Percentiles rank a stretch among this genome's conserved stretches.
Conservation (phyloP, 345 rosid species). For the Moringa oleifera region DNA sequence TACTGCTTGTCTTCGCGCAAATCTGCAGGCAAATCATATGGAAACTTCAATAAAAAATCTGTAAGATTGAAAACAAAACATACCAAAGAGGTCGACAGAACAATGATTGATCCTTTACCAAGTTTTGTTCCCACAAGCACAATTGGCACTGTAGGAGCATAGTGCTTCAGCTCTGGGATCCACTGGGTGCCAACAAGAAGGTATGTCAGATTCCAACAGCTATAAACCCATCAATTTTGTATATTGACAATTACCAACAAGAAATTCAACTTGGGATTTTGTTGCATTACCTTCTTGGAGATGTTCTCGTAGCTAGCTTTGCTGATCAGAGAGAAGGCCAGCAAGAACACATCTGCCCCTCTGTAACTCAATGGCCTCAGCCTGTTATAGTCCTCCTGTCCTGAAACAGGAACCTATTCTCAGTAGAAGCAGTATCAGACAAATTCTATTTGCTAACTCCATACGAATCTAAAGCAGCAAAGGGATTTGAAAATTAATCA, state of each 20-base stretch:
- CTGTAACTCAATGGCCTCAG: constrained; percentile 48
- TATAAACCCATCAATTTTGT: not conserved
- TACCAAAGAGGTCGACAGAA: not conserved
- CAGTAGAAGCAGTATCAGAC: no score
- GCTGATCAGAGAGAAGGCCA: constrained; percentile 59
- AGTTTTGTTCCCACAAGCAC: constrained; percentile 81
- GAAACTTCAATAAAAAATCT: no score
- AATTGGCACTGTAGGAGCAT: constrained; percentile 73
- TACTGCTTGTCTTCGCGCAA: constrained; percentile 65
- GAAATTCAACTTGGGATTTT: no score
- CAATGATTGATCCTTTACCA: constrained; percentile 33
- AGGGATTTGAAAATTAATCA: no score
- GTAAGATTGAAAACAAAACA: no score
- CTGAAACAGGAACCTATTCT: no score
- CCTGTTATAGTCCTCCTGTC: constrained; percentile 50
- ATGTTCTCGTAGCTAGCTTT: constrained; percentile 52
- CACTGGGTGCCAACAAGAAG: constrained; percentile 33
- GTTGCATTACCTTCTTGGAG: constrained; percentile 34
- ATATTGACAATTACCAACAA: no score
- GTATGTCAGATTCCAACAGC: not conserved
- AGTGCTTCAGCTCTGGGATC: constrained; percentile 83
- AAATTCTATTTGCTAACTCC: no score
- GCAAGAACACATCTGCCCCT: constrained; percentile 50
- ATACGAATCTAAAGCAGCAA: no score
- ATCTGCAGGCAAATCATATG: constrained; percentile 32